phyloP scores from a whole-genome alignment of 768 basidiomycete genomes.

The Pleurotus giganteus region DNA sequence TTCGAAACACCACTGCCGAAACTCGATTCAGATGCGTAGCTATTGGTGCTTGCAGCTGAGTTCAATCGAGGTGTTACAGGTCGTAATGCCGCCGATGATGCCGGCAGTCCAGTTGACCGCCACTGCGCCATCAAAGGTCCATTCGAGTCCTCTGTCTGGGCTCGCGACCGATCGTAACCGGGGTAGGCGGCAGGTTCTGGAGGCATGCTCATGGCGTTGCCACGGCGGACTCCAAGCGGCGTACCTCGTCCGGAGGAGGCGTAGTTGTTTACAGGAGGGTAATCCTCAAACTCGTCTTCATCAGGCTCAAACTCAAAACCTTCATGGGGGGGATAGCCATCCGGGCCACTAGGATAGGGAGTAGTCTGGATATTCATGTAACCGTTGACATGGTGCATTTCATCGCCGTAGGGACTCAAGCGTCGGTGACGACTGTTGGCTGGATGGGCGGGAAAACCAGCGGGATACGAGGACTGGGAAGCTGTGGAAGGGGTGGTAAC shows the following conservation, averaged over 20 bases:
- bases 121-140: constrained; percentile 65
- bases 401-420: constrained; percentile 30
- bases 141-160: constrained; percentile 67
- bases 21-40: constrained; percentile 45
- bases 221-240: constrained; percentile 59
- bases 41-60: constrained; percentile 40
- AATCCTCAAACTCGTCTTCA: constrained; percentile 76
- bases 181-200: constrained; percentile 50
- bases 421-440: constrained; percentile 29
- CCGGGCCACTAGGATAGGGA: constrained; percentile 38
- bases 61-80: constrained; percentile 46
- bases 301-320: constrained; percentile 75
- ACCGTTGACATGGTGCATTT: constrained; percentile 20
- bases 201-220: constrained; percentile 57
- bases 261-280: constrained; percentile 44
- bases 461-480: constrained; percentile 23
- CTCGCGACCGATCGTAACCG: constrained; percentile 55
- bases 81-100: constrained; percentile 35
- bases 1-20: constrained; percentile 29
- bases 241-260: constrained; percentile 71
- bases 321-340: constrained; percentile 59
- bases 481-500: constrained; percentile 18
- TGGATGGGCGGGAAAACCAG: constrained; percentile 29
- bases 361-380: constrained; percentile 5
- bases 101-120: constrained; percentile 50